Evolutionary conservation across 306 rosid species (phyloP), one percentile per base, ranked within the genome.

Genomic region (Geum urbanum): DNA sequence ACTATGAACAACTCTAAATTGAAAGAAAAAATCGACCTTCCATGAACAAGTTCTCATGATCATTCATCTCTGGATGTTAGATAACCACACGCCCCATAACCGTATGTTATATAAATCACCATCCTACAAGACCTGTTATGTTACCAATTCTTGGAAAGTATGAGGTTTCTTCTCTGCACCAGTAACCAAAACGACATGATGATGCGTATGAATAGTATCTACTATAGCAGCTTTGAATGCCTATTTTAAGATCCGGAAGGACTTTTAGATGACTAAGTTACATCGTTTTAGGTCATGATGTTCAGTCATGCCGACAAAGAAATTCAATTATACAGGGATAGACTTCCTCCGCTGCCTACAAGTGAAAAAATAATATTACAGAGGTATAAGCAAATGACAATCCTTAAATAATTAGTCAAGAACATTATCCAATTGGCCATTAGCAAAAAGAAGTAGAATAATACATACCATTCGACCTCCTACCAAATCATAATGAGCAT

Each of bases 401-500:
- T 49, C 64, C 55, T 49, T 32, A 64, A 50, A 55, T 56, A 63
- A 78, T 63, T 24, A 44, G 40, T 27, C 20, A 49, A 64, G 57
- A 63, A 41, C 50, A 78, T 51, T 4, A 43, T 35, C 27, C 14
- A 22, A 27, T 52, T 43, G 7, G 51, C 18, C 73, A 74, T n/a
- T 5, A 59, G 41, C 4, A 49, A 66, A 71, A 69, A 4, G 69
- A 58, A 14, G 39, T 14, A 70, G 41, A 68, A 66, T 53, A 49
- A 6, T 32, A 44, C 84, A 67, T 83, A 95, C 99, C 97, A 80
- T 58, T 72, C 92, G 84, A 79, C 99, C 99, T 77, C 99, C 99
- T 72, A 95, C 97, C 84, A 95, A 86, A 86, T 95, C 99, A 77
- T 95, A 95, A 80, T 95, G 99, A 73, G 96, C 99, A 72, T 95